Conservation (phyloP, 371 early-diverging fungal genomes). For the Blakeslea trispora region DNA sequence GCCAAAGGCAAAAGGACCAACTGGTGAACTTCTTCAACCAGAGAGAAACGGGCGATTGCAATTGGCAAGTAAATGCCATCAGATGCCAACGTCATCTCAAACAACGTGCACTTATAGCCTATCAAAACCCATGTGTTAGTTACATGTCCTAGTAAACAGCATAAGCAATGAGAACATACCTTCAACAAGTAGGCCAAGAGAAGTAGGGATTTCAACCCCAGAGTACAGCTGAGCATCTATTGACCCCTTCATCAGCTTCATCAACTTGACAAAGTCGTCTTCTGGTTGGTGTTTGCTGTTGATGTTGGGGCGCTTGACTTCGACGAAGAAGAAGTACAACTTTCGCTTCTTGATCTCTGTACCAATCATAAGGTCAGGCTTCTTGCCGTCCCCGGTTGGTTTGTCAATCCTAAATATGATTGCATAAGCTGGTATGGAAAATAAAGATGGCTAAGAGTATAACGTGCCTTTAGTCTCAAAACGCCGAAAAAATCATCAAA, state of each 20-base stretch:
- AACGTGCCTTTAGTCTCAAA: too few species aligned
- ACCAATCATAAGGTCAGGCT: slow-evolving; percentile 18
- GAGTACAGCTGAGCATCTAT: slow-evolving; percentile 14
- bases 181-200: slow-evolving; percentile 21
- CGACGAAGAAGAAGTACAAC: too few species aligned
- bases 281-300: slow-evolving; percentile 15
- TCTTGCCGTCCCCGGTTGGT: slow-evolving; percentile 12
- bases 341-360: slow-evolving; percentile 12
- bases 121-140: slow-evolving; percentile 19
- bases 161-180: slow-evolving; percentile 20
- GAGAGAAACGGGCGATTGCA: slow-evolving; percentile 16
- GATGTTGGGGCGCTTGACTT: slow-evolving; percentile 7
- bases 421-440: too few species aligned
- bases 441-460: too few species aligned
- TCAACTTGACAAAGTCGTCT: slow-evolving; percentile 11
- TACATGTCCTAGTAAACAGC: slow-evolving; percentile 16
- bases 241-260: slow-evolving; percentile 21
- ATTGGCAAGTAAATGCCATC: slow-evolving; percentile 24
- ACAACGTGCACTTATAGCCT: slow-evolving; percentile 17
- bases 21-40: slow-evolving; percentile 17
- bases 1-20: slow-evolving; percentile 14
- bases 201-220: slow-evolving; percentile 15
- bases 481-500: too few species aligned
- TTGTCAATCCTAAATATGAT: slow-evolving; percentile 17
- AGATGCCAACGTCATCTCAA: slow-evolving; percentile 14